Conservation (phyloP, 805 yeast species). For the Metschnikowia kofuensis region DNA sequence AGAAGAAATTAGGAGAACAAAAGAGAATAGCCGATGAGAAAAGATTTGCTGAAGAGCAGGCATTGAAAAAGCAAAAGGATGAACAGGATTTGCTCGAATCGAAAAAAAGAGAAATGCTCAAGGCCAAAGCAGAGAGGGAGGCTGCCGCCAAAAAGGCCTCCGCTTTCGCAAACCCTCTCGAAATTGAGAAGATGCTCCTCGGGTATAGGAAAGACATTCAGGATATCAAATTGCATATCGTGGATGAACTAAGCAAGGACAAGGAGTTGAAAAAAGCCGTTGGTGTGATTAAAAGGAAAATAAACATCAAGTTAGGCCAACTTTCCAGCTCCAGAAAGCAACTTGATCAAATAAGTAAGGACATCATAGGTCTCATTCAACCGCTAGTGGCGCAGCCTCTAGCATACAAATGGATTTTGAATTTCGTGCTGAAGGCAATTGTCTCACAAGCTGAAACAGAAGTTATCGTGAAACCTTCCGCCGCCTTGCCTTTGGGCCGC, state of each 20-base stretch:
- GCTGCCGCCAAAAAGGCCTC: slow-evolving; percentile 19
- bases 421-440: slow-evolving; percentile 79
- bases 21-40: slow-evolving; percentile 11
- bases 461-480: slow-evolving; percentile 71
- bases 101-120: slow-evolving; percentile 13
- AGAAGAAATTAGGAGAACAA: slow-evolving; percentile 12
- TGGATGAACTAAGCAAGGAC: slow-evolving; percentile 49
- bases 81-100: slow-evolving; percentile 16
- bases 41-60: slow-evolving; percentile 9
- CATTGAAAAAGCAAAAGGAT: slow-evolving; percentile 17
- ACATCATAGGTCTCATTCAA: slow-evolving; percentile 48
- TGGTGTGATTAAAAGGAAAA: slow-evolving; percentile 62
- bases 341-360: slow-evolving; percentile 47
- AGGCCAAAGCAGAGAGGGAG: slow-evolving; percentile 15
- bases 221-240: slow-evolving; percentile 59
- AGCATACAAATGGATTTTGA: slow-evolving; percentile 70
- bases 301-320: slow-evolving; percentile 91
- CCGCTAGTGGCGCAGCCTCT: slow-evolving; percentile 45
- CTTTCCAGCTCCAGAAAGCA: slow-evolving; percentile 70
- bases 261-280: slow-evolving; percentile 53
- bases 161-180: slow-evolving; percentile 31
- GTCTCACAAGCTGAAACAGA: slow-evolving; percentile 93
- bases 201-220: slow-evolving; percentile 50
- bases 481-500: slow-evolving; percentile 77
- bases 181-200: slow-evolving; percentile 43